phyloP scores from a whole-genome alignment of 352 stramenopile genomes.

The Phytopythium cucurbitacearum region DNA sequence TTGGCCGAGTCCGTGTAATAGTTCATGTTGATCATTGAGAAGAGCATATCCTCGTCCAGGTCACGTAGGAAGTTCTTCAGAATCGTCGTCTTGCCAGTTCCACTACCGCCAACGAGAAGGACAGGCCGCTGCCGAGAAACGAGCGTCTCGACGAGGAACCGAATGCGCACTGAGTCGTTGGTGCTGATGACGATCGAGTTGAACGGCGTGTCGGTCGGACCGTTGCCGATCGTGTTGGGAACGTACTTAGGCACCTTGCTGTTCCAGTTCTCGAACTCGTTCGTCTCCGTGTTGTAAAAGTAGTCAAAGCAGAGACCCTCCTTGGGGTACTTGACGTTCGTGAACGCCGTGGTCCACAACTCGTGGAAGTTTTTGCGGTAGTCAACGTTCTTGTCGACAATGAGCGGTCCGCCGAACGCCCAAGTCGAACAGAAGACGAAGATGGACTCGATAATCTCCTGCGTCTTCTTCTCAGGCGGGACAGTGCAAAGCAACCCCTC shows the following conservation, averaged over 20 bases:
- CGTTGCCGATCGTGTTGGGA: constrained; percentile 90
- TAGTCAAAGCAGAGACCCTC: constrained; percentile 97
- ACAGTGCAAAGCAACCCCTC: constrained; percentile 90
- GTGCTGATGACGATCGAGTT: constrained; percentile 95
- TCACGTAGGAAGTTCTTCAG: constrained; percentile 94
- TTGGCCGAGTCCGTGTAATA: constrained; percentile 96
- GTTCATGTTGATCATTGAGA: constrained; percentile 97
- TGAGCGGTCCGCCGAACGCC: constrained; percentile 95
- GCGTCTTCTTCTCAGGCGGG: constrained; percentile 87
- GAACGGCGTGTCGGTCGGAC: constrained; percentile 93
- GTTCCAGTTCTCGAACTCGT: constrained; percentile 92
- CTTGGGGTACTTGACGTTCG: constrained; percentile 92
- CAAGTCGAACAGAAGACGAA: constrained; percentile 97
- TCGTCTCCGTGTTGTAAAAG: constrained; percentile 93
- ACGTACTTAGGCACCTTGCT: constrained; percentile 90
- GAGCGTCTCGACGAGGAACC: constrained; percentile 93
- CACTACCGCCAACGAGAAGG: constrained; percentile 94
- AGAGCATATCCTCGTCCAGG: constrained; percentile 92
- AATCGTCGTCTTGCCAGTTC: constrained; percentile 97
- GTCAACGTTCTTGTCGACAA: constrained; percentile 90
- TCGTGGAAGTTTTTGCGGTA: constrained; percentile 90
- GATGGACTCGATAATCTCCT: constrained; percentile 92
- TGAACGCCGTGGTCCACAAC: constrained; percentile 76
- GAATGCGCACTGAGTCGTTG: constrained; percentile 94
- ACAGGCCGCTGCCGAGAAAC: constrained; percentile 91